Percentiles rank a stretch among this genome's conserved stretches.
Conservation (phyloP, 148 eudicot species). For the Camellia lanceoleosa region DNA sequence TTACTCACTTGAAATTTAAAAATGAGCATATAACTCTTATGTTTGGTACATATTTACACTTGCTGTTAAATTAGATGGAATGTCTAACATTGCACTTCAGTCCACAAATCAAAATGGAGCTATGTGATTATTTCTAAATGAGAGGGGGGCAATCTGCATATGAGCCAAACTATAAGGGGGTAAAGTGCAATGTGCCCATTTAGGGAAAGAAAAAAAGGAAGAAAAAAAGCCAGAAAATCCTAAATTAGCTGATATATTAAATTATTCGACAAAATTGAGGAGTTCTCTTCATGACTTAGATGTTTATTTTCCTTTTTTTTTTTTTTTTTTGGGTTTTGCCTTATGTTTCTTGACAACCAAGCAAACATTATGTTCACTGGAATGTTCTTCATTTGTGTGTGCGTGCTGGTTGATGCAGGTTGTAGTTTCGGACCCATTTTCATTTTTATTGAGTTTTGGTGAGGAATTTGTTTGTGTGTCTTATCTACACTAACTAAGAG, state of each 20-base stretch:
- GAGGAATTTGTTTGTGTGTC: neutral
- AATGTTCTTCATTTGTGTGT: neutral
- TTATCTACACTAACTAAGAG: neutral
- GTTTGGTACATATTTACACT: too few relatives aligned
- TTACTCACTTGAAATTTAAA: too few relatives aligned
- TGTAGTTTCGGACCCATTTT: too few relatives aligned
- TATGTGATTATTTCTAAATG: too few relatives aligned
- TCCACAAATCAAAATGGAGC: too few relatives aligned
- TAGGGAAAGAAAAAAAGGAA: neutral
- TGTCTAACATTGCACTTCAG: too few relatives aligned
- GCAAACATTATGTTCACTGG: neutral
- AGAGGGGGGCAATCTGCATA: too few relatives aligned
- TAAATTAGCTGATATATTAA: neutral
- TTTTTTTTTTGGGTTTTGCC: neutral
- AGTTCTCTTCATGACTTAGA: neutral
- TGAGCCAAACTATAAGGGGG: too few relatives aligned
- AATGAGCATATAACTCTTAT: too few relatives aligned
- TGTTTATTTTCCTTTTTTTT: neutral
- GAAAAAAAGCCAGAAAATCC: neutral
- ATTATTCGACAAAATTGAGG: neutral
- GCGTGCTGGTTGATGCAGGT: too few relatives aligned
- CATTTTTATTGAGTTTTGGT: neutral
- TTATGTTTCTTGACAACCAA: neutral
- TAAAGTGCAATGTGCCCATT: too few relatives aligned
- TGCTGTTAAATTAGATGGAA: too few relatives aligned